These are phyloP conservation scores for Ophiostoma quercus DNA, from an alignment of 2,329 filamentous ascomycete genomes.

Conservation along the genomic window DNA sequence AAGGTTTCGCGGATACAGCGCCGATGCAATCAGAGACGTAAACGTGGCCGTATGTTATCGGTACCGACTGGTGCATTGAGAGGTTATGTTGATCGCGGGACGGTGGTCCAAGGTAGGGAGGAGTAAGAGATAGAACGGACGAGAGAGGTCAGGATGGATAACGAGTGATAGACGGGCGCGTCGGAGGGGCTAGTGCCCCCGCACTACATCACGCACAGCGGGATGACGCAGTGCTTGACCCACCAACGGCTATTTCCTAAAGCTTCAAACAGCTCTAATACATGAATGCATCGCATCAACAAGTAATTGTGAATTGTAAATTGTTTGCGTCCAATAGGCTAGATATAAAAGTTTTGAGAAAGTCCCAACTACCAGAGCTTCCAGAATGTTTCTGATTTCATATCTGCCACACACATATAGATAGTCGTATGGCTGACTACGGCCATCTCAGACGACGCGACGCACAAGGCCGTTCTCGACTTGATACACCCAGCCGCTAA, in stretches of 20 bases:
- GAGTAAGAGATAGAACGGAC: background rate
- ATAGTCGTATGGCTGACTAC: background rate
- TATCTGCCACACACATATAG: too few species aligned
- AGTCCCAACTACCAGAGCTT: too few species aligned
- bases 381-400: too few species aligned
- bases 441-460: slow-evolving; percentile 18
- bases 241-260: background rate
- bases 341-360: too few species aligned
- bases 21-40: too few species aligned
- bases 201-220: slow-evolving; percentile 3
- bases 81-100: background rate
- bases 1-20: too few species aligned
- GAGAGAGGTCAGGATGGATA: background rate
- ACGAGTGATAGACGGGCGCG: background rate
- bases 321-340: too few species aligned
- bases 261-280: background rate
- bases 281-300: background rate
- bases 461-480: slow-evolving; percentile 26
- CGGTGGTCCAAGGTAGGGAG: background rate
- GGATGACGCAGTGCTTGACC: slow-evolving; percentile 6
- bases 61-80: background rate
- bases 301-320: background rate
- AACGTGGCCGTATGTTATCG: too few species aligned
- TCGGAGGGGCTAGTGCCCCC: background rate
- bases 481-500: slow-evolving; percentile 61